Percentiles rank a stretch among this genome's conserved stretches.
phyloP scores from a whole-genome alignment of 2,329 filamentous ascomycete species.

The Fusarium avenaceum region DNA sequence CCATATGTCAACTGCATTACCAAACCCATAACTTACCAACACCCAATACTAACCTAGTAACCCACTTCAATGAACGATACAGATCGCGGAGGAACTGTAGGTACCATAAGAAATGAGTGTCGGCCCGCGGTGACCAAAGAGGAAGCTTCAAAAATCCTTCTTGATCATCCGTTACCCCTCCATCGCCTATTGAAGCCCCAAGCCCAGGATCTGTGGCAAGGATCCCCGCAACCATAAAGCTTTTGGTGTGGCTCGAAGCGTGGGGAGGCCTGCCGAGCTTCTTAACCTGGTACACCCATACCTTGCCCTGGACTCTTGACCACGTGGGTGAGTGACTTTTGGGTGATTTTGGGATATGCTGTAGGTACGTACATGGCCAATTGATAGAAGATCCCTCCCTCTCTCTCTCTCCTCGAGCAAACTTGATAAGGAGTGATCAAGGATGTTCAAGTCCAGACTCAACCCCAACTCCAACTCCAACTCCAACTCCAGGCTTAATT shows the following conservation, averaged over 20 bases:
- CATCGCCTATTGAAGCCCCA: conserved; percentile 22
- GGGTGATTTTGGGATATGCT: not conserved
- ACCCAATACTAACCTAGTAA: conserved; percentile 15
- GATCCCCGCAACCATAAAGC: conserved; percentile 24
- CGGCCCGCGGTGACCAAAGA: conserved; percentile 28
- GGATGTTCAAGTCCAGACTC: not conserved
- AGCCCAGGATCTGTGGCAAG: conserved; percentile 17
- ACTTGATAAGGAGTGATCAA: not conserved
- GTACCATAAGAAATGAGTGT: conserved; percentile 15
- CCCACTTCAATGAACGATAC: conserved; percentile 1
- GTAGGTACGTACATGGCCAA: not conserved
- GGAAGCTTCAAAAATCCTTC: conserved; percentile 24
- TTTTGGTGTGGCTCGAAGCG: conserved; percentile 32
- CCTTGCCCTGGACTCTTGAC: conserved; percentile 24
- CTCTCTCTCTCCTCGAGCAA: conserved; percentile 2
- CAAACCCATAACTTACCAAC: conserved; percentile 6
- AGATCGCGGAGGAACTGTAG: conserved; percentile 12
- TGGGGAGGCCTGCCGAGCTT: conserved; percentile 32
- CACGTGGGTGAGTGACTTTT: conserved; percentile 32
- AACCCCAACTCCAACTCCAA: not conserved
- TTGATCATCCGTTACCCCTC: conserved; percentile 25
- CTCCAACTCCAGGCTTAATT: not conserved
- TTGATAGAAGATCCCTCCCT: not conserved
- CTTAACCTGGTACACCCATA: conserved; percentile 13
- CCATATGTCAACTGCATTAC: conserved; percentile 2